Conservation (phyloP, 2,329 filamentous ascomycete genomes). For the Nectriaceae sp. region DNA sequence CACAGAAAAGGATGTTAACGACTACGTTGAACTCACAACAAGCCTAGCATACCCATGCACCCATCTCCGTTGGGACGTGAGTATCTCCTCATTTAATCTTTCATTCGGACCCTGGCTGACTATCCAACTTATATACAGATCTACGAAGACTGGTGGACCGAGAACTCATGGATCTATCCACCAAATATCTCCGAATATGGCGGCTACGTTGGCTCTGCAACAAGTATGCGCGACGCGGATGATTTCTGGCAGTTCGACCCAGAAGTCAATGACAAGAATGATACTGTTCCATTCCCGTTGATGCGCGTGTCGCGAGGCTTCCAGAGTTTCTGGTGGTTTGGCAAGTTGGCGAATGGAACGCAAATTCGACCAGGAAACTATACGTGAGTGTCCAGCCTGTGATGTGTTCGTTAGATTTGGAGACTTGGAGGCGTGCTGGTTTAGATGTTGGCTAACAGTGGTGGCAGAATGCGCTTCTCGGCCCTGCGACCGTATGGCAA, state of each 20-base stretch:
- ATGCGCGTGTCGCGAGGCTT: slow-evolving; percentile 35
- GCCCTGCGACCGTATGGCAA: slow-evolving; percentile 44
- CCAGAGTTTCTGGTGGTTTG: slow-evolving; percentile 43
- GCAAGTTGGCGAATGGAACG: slow-evolving; percentile 43
- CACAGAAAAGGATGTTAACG: slow-evolving; percentile 24
- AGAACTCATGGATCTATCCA: slow-evolving; percentile 45
- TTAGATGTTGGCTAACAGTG: neutral
- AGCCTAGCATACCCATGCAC: slow-evolving; percentile 35
- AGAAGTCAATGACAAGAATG: slow-evolving; percentile 36
- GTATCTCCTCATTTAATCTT: slow-evolving; percentile 8
- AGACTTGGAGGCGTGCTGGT: neutral
- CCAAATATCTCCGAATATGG: slow-evolving; percentile 35
- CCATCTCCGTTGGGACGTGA: slow-evolving; percentile 39
- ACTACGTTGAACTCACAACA: slow-evolving; percentile 33
- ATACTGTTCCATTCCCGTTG: slow-evolving; percentile 41
- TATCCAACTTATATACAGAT: slow-evolving; percentile 32
- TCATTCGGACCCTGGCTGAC: neutral
- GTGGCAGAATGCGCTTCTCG: slow-evolving; percentile 41
- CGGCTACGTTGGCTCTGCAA: slow-evolving; percentile 44
- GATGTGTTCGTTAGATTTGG: neutral
- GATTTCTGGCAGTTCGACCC: slow-evolving; percentile 38
- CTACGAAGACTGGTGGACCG: slow-evolving; percentile 40
- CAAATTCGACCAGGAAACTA: slow-evolving; percentile 43
- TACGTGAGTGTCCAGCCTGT: slow-evolving; percentile 32
- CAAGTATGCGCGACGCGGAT: slow-evolving; percentile 38